Conservation (phyloP, 768 basidiomycete genomes). For the Brasilioporus rufonigricans region DNA sequence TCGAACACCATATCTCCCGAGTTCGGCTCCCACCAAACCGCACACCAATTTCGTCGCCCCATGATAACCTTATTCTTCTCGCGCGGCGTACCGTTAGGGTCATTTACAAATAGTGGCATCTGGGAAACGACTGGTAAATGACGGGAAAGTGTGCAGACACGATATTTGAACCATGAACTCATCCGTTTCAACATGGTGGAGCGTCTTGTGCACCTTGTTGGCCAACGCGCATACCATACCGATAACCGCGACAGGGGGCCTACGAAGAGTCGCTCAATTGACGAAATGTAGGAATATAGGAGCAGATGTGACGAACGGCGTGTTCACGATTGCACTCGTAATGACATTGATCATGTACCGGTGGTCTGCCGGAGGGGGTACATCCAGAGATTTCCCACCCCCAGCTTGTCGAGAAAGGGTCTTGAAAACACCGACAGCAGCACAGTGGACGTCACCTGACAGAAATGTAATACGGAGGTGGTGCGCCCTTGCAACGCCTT, state of each 20-base stretch:
- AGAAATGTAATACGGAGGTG: constrained; percentile 79
- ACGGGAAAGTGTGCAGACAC: background rate
- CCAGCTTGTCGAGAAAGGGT: constrained; percentile 44
- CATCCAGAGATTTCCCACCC: constrained; percentile 31
- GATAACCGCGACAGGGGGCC: constrained; percentile 70
- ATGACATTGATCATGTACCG: constrained; percentile 92
- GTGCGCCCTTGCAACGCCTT: constrained; percentile 62
- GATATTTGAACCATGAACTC: constrained; percentile 67
- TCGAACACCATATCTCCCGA: constrained; percentile 75
- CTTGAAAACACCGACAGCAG: constrained; percentile 77
- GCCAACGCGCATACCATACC: constrained; percentile 79
- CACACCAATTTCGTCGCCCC: constrained; percentile 88
- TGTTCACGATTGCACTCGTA: constrained; percentile 94
- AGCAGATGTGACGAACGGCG: constrained; percentile 58
- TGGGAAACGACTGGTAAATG: constrained; percentile 26
- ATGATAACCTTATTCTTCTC: constrained; percentile 76
- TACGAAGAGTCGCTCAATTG: constrained; percentile 6
- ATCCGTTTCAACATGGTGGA: constrained; percentile 81
- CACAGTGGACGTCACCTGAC: constrained; percentile 93
- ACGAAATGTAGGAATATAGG: background rate
- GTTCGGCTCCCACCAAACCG: constrained; percentile 53
- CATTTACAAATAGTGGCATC: constrained; percentile 74
- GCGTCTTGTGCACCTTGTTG: constrained; percentile 78
- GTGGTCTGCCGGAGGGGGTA: constrained; percentile 59
- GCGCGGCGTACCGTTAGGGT: constrained; percentile 72